Conservation (phyloP, 1,284 basidiomycete species). For the Paramarasmius palmivorus region DNA sequence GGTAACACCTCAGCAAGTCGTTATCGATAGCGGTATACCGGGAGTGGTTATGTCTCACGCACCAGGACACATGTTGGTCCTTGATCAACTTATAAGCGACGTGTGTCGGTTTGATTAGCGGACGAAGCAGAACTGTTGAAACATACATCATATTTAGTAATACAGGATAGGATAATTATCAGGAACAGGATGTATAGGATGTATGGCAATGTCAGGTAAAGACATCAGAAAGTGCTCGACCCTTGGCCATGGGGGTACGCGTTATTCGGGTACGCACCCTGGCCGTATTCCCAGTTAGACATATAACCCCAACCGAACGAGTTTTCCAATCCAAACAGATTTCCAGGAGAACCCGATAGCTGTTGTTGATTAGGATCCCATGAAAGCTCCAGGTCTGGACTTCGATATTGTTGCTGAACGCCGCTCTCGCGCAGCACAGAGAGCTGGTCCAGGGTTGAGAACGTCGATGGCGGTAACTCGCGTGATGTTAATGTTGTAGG, state of each 20-base stretch:
- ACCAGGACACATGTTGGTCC: constrained; percentile 1
- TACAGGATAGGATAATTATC: neutral
- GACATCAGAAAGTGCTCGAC: neutral
- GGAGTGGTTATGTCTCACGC: neutral
- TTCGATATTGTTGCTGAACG: neutral
- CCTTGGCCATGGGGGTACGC: no score
- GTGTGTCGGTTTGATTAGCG: neutral
- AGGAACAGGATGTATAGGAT: neutral
- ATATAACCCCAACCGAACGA: constrained; percentile 1
- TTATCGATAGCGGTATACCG: neutral
- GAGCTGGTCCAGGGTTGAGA: neutral
- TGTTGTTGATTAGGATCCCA: neutral
- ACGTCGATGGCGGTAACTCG: neutral
- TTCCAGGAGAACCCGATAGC: neutral
- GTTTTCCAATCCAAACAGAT: neutral
- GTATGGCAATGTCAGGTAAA: neutral
- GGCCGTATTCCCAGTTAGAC: neutral
- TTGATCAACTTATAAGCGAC: neutral
- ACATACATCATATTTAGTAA: neutral
- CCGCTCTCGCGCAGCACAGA: neutral
- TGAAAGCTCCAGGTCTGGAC: neutral
- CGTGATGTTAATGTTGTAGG: neutral
- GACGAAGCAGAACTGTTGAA: neutral
- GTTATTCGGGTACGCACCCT: neutral
- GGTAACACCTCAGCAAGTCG: constrained; percentile 1